These are phyloP conservation scores for Phytophthora vignae DNA, from an alignment of 352 stramenopile species.

Conservation along the genomic window DNA sequence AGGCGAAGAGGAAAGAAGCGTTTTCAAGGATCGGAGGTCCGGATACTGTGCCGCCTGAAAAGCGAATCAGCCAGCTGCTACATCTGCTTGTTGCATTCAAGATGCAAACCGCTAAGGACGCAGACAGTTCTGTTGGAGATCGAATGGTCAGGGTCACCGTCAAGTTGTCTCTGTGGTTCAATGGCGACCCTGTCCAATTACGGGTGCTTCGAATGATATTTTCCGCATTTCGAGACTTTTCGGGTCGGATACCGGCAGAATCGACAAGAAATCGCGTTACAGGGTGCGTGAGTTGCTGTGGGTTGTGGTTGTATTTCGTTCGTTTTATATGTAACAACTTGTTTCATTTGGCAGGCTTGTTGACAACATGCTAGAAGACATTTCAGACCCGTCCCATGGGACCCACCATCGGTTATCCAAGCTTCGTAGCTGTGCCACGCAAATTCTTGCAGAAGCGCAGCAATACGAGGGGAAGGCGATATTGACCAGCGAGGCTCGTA, in stretches of 20 bases:
- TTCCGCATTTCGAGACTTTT: neutral
- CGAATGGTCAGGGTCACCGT: constrained; percentile 1
- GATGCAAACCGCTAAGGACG: neutral
- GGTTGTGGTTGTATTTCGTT: too few species aligned
- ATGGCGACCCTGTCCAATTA: neutral
- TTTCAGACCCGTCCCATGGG: too few species aligned
- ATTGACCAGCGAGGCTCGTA: too few species aligned
- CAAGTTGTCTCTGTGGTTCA: neutral
- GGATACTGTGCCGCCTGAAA: neutral
- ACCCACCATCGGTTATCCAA: too few species aligned
- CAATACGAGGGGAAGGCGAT: too few species aligned
- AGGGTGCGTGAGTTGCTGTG: constrained; percentile 1
- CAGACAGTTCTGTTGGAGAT: neutral
- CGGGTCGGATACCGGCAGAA: neutral
- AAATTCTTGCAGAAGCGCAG: too few species aligned
- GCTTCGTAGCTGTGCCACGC: too few species aligned
- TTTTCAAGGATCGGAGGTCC: neutral
- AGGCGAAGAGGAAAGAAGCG: neutral
- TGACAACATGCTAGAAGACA: too few species aligned
- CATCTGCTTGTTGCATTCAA: constrained; percentile 7
- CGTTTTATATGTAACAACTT: too few species aligned
- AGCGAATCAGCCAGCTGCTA: neutral
- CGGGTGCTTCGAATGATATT: constrained; percentile 9
- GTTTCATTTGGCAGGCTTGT: too few species aligned
- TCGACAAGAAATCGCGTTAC: neutral